Base-by-base conservation (phyloP, 352 stramenopile genomes). In the Phytopythium helicoides region DNA sequence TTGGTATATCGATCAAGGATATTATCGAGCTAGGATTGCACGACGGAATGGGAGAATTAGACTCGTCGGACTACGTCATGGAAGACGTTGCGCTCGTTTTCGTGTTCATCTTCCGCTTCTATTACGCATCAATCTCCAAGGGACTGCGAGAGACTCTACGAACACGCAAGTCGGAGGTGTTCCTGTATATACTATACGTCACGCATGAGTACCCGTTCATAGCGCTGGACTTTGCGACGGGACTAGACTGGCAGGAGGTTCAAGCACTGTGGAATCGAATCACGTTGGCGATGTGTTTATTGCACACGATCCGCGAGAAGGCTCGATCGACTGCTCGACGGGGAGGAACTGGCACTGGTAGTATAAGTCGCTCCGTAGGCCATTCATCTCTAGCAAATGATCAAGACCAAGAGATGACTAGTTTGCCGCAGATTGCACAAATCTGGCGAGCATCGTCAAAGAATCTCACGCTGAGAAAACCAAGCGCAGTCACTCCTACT, bases 51-150 rank as follows among this genome's bases (percentile, higher is more conserved):
- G 81, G n/a, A 73, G 46, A 21, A 11, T 31, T 62, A 2, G 34
- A 51, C 10, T 16, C 46, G 10, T n/a, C 28, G 18, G 39, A 47
- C 19, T 58, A 62, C 54, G 8, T 66, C 12, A 26, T 58, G 3
- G 53, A 66, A 34, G 49, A 45, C 19, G 22, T 54, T 9, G 51
- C 53, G 41, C 59, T 66, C n/a, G 2, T 54, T 0, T 62, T 66
- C 41, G 33, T 62, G 18, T 22, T 54, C 18, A 10, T 54, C 8
- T 66, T 62, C 28, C 59, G 59, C 40, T 66, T 66, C 19, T 66
- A 58, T 35, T 66, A 58, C 28, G 18, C 60, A 42, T 62, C 58
- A n/a, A 15, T 55, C 2, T 38, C 47, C 0, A 54, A 21, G n/a
- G 35, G 58, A 14, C 28, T 66, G 11, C 31, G 31, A 10, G 18